Evolutionary conservation across 768 basidiomycete genomes (phyloP).

Genomic region (Crassisporium funariophilum): DNA sequence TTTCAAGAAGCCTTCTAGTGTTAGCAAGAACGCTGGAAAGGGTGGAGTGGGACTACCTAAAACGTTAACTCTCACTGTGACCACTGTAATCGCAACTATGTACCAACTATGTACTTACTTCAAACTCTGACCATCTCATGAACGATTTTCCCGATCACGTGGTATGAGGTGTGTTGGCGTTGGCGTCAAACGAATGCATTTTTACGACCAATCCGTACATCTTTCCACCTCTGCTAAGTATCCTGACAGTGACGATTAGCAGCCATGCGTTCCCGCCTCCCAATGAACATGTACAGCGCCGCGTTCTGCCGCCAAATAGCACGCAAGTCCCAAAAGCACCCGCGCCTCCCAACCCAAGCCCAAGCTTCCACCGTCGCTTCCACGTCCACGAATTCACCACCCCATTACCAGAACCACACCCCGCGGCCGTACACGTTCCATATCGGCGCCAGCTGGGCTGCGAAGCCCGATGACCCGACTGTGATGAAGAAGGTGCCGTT

Average conservation of each 20-base stretch:
- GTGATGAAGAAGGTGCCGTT: constrained; percentile 49
- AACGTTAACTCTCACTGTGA: too few species aligned
- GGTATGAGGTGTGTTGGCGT: background rate
- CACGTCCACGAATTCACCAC: background rate
- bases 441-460: constrained; percentile 77
- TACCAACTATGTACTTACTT: background rate
- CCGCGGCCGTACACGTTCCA: constrained; percentile 67
- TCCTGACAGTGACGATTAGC: too few species aligned
- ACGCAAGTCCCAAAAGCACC: background rate
- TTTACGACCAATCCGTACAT: too few species aligned
- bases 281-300: background rate
- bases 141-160: background rate
- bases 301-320: constrained; percentile 2
- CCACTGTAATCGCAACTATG: too few species aligned
- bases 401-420: constrained; percentile 8
- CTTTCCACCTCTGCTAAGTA: too few species aligned
- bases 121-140: too few species aligned
- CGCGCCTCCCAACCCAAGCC: too few species aligned
- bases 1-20: background rate
- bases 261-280: background rate
- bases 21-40: constrained; percentile 17
- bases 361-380: too few species aligned
- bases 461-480: constrained; percentile 56
- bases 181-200: too few species aligned
- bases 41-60: too few species aligned